A percentile compares a stretch with the other conserved stretches of the same genome.
Conservation (phyloP, 306 rosid genomes). For the Quercus rubra region DNA sequence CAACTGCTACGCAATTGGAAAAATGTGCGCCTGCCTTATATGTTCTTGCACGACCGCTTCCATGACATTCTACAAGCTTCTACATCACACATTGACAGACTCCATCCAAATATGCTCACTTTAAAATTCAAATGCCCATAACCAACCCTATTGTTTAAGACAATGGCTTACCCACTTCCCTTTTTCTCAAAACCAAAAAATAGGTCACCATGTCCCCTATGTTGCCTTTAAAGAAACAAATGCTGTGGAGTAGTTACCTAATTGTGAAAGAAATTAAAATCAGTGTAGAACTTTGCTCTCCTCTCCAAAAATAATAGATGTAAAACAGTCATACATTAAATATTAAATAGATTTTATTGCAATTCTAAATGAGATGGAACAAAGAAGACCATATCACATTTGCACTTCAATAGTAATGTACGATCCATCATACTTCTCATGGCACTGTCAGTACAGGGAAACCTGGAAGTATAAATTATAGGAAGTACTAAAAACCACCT, state of each 20-base stretch:
- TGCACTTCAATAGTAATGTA: slow-evolving; percentile 30
- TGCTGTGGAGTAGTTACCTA: neutral
- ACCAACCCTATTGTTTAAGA: too few species aligned
- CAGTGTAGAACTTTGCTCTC: neutral
- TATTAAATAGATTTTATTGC: neutral
- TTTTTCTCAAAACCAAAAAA: too few species aligned
- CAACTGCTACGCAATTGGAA: neutral
- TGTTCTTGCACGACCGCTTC: neutral
- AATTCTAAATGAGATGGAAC: slow-evolving; percentile 2
- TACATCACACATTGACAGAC: neutral
- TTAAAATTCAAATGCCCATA: neutral
- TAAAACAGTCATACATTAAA: neutral
- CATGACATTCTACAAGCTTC: neutral
- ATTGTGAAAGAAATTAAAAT: neutral
- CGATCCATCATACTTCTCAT: slow-evolving; percentile 99
- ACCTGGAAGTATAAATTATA: slow-evolving; percentile 93
- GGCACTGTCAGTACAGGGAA: slow-evolving; percentile 99
- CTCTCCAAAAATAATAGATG: neutral
- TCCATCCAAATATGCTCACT: neutral
- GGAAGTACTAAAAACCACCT: slow-evolving; percentile 52
- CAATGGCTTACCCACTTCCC: too few species aligned
- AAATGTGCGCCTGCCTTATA: neutral
- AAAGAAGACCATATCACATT: slow-evolving; percentile 6
- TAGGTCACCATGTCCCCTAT: too few species aligned
- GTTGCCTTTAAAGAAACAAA: too few species aligned